Evolutionary conservation across 352 stramenopile genomes (phyloP).

Genomic region (Phytophthora pisi): DNA sequence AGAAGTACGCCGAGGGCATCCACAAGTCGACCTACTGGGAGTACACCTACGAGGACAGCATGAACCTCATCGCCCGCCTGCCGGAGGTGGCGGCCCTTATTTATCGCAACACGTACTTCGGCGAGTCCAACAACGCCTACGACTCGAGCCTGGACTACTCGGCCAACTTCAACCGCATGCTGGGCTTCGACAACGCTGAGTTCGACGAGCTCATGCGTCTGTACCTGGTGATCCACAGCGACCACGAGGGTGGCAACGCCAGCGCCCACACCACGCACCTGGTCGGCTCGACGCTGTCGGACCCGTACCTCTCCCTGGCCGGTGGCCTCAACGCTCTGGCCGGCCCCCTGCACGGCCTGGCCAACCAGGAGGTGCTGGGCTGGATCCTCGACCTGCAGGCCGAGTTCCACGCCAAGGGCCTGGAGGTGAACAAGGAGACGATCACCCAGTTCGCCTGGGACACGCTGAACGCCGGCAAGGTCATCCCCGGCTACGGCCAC

Average conservation of each 20-base stretch:
- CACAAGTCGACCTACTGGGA: slow-evolving; percentile 99
- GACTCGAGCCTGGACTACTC: slow-evolving; percentile 98
- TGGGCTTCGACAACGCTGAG: slow-evolving; percentile 95
- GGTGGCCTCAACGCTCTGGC: slow-evolving; percentile 97
- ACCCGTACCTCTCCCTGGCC: slow-evolving; percentile 98
- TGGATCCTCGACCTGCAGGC: slow-evolving; percentile 95
- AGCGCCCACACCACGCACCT: slow-evolving; percentile 98
- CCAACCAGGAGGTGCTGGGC: slow-evolving; percentile 98
- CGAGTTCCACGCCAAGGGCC: slow-evolving; percentile 96
- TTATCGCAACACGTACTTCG: slow-evolving; percentile 99
- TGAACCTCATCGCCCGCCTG: slow-evolving; percentile 97
- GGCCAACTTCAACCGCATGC: slow-evolving; percentile 98
- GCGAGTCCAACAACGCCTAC: slow-evolving; percentile 92
- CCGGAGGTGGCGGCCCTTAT: slow-evolving; percentile 98
- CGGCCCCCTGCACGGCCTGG: slow-evolving; percentile 97
- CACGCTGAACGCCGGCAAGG: slow-evolving; percentile 98
- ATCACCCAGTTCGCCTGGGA: slow-evolving; percentile 99
- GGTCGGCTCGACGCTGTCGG: slow-evolving; percentile 96
- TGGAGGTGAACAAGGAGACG: slow-evolving; percentile 97
- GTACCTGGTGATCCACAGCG: slow-evolving; percentile 99
- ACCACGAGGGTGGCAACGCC: slow-evolving; percentile 99
- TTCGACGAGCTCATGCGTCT: slow-evolving; percentile 99
- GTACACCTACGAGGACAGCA: slow-evolving; percentile 97
- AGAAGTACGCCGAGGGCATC: slow-evolving; percentile 96
- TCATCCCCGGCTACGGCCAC: slow-evolving; percentile 98